phyloP scores from a whole-genome alignment of 2,329 filamentous ascomycete species.

The Sporothrix brasiliensis region DNA sequence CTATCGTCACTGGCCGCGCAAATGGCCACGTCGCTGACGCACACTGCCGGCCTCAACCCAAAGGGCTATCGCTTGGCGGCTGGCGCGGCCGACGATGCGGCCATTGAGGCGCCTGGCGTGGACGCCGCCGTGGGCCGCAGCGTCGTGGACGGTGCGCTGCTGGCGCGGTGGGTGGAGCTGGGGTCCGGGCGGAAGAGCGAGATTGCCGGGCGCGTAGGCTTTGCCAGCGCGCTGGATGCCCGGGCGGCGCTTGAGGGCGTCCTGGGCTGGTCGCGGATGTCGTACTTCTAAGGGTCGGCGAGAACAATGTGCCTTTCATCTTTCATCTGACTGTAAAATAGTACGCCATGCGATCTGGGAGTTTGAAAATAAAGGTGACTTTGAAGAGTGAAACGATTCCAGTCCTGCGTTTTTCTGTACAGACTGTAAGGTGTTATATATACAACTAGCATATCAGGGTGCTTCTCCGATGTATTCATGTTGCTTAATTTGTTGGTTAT shows the following conservation, averaged over 20 bases:
- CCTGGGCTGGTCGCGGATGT: slow-evolving; percentile 61
- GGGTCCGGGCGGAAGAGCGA: slow-evolving; percentile 71
- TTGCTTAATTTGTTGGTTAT: too few relatives aligned
- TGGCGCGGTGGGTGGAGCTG: slow-evolving; percentile 75
- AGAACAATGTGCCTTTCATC: background rate
- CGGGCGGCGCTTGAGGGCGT: slow-evolving; percentile 68
- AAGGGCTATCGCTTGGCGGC: slow-evolving; percentile 69
- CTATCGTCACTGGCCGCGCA: slow-evolving; percentile 80
- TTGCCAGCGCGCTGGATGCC: slow-evolving; percentile 64
- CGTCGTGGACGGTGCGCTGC: slow-evolving; percentile 76
- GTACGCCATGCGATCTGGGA: background rate
- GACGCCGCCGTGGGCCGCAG: slow-evolving; percentile 64
- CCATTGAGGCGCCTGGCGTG: slow-evolving; percentile 52
- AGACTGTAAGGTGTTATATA: background rate
- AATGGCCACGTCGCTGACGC: slow-evolving; percentile 73
- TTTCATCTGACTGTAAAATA: background rate
- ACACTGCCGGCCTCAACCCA: slow-evolving; percentile 80
- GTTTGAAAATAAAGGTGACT: slow-evolving; percentile 8
- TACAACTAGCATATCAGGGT: too few relatives aligned
- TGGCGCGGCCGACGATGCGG: slow-evolving; percentile 43
- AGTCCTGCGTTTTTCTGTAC: background rate
- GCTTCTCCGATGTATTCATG: too few relatives aligned
- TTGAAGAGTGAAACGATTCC: background rate
- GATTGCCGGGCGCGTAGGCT: slow-evolving; percentile 73
- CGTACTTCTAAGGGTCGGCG: slow-evolving; percentile 22